A percentile compares a stretch with the other conserved stretches of the same genome.
Conservation (phyloP, 2,329 filamentous ascomycete genomes). For the Stagonosporopsis rhizophila region DNA sequence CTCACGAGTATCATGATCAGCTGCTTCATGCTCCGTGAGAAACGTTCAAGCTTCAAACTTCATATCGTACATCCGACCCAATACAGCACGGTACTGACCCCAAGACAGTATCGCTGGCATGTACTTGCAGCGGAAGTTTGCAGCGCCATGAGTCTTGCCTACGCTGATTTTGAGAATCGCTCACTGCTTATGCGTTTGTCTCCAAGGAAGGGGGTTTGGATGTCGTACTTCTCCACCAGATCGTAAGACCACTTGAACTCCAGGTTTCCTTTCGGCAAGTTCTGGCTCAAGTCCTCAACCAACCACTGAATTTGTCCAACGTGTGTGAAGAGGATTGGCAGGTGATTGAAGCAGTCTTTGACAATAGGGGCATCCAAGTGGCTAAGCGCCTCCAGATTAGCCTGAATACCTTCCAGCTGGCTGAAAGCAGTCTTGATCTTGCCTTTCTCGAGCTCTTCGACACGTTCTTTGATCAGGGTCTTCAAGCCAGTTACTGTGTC, state of each 20-base stretch:
- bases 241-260: not conserved
- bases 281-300: slow-evolving; percentile 21
- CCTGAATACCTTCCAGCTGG: not conserved
- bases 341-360: slow-evolving; percentile 5
- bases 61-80: not conserved
- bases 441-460: not conserved
- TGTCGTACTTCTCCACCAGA: not conserved
- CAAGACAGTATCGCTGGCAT: not conserved
- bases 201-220: not conserved
- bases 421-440: not conserved
- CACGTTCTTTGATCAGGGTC: not conserved
- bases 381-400: not conserved
- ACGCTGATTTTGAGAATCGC: not conserved
- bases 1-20: too few relatives aligned
- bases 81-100: not conserved
- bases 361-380: slow-evolving; percentile 3
- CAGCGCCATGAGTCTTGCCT: too few relatives aligned
- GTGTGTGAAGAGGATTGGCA: slow-evolving; percentile 4
- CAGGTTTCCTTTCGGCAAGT: slow-evolving; percentile 9
- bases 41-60: not conserved
- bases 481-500: not conserved
- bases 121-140: not conserved
- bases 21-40: not conserved
- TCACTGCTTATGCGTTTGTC: not conserved
- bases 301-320: slow-evolving; percentile 16